A percentile compares a stretch with the other conserved stretches of the same genome.
phyloP scores from a whole-genome alignment of 805 yeast species.

The Helenozyma baotianmanensis region DNA sequence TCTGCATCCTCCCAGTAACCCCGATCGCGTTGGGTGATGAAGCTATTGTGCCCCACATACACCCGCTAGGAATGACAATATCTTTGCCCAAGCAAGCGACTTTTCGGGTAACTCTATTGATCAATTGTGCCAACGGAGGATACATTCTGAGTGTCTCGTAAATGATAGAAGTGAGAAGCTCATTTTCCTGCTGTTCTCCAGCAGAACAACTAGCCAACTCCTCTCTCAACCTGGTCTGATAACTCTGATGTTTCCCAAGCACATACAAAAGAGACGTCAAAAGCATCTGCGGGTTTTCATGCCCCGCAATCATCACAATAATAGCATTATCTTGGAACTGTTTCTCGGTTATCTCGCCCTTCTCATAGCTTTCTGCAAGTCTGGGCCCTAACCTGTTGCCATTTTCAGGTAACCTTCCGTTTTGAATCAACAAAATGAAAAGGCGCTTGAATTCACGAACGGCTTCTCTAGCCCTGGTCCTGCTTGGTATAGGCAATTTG shows the following conservation, averaged over 20 bases:
- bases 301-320: slow-evolving; percentile 57
- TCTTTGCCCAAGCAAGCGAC: slow-evolving; percentile 35
- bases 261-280: slow-evolving; percentile 44
- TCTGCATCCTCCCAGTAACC: slow-evolving; percentile 43
- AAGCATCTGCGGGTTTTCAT: slow-evolving; percentile 56
- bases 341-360: slow-evolving; percentile 34
- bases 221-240: slow-evolving; percentile 29
- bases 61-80: slow-evolving; percentile 45
- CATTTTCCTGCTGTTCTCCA: neutral
- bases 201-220: slow-evolving; percentile 4
- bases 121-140: slow-evolving; percentile 56
- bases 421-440: no score
- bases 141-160: slow-evolving; percentile 46
- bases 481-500: slow-evolving; percentile 42
- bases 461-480: slow-evolving; percentile 38
- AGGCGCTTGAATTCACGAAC: slow-evolving; percentile 23
- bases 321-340: slow-evolving; percentile 53
- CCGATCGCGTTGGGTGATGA: slow-evolving; percentile 44
- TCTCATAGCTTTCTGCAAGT: slow-evolving; percentile 35
- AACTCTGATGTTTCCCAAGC: slow-evolving; percentile 36
- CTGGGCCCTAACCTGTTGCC: slow-evolving; percentile 17
- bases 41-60: slow-evolving; percentile 54
- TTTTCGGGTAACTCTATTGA: slow-evolving; percentile 44
- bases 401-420: no score
- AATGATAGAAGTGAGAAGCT: slow-evolving; percentile 28